These are phyloP conservation scores for Capillidium rhysosporum DNA, from an alignment of 371 early-diverging fungal species.

Conservation along the genomic window DNA sequence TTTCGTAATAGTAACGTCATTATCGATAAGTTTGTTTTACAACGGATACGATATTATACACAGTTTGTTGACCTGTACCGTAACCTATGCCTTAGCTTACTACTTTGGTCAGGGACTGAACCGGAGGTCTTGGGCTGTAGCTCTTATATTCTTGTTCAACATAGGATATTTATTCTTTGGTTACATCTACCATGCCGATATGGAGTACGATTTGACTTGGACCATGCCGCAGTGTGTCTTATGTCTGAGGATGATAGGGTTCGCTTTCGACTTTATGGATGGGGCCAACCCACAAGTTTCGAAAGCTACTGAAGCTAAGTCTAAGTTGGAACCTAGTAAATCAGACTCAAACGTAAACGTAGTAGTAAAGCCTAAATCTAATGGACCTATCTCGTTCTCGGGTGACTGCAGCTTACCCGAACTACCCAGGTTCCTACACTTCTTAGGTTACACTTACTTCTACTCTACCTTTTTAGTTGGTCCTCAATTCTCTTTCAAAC, in stretches of 20 bases:
- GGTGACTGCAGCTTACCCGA: constrained; percentile 10
- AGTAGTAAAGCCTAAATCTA: not conserved
- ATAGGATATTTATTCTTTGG: constrained; percentile 30
- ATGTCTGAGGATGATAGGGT: constrained; percentile 48
- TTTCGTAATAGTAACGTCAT: constrained; percentile 19
- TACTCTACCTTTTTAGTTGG: constrained; percentile 45
- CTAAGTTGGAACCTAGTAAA: not conserved
- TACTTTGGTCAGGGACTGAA: constrained; percentile 10
- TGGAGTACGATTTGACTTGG: constrained; percentile 44
- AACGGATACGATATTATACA: constrained; percentile 34
- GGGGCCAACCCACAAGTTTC: not conserved
- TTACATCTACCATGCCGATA: constrained; percentile 28
- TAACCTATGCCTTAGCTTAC: constrained; percentile 24
- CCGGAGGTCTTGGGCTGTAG: constrained; percentile 12
- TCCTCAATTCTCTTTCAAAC: constrained; percentile 48
- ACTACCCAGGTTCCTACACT: constrained; percentile 25
- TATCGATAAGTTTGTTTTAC: constrained; percentile 30
- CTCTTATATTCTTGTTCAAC: constrained; percentile 31
- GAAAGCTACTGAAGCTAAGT: too few species aligned
- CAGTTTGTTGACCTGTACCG: constrained; percentile 27
- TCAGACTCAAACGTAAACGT: not conserved
- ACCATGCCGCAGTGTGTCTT: constrained; percentile 55
- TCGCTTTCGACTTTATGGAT: constrained; percentile 13
- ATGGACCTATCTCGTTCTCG: not conserved
- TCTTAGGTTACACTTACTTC: constrained; percentile 34